Evolutionary conservation across 148 eudicot genomes (phyloP).

Genomic region (Amaranthus palmeri): DNA sequence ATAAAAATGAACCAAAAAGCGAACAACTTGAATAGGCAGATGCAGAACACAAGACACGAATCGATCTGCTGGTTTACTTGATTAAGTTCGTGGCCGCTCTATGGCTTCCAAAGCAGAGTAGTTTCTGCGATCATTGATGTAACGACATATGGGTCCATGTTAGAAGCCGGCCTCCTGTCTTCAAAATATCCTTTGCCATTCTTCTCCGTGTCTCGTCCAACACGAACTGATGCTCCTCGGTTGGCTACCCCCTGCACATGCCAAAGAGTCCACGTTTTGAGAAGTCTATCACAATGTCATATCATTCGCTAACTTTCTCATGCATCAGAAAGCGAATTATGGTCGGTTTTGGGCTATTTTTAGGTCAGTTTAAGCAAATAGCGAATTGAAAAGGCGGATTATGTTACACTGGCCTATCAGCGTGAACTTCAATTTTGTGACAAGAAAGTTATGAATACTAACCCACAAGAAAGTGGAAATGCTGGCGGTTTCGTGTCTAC

Average conservation of each 20-base stretch:
- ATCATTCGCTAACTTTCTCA: too few relatives aligned
- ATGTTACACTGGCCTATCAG: too few relatives aligned
- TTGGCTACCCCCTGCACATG: constrained; percentile 60
- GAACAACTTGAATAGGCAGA: too few relatives aligned
- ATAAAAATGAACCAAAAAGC: too few relatives aligned
- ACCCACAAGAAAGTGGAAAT: constrained; percentile 59
- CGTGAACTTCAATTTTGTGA: neutral
- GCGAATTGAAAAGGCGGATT: too few relatives aligned
- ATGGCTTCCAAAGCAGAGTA: constrained; percentile 52
- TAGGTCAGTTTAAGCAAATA: too few relatives aligned
- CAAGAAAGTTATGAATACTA: neutral
- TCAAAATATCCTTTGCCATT: constrained; percentile 61
- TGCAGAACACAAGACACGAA: too few relatives aligned
- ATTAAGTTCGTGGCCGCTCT: neutral
- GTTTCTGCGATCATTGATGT: constrained; percentile 66
- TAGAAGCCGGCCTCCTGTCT: constrained; percentile 66
- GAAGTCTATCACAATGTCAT: neutral
- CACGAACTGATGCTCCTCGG: constrained; percentile 64
- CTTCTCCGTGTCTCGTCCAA: constrained; percentile 67
- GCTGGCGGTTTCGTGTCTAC: constrained; percentile 55
- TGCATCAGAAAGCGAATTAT: too few relatives aligned
- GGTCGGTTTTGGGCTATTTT: too few relatives aligned
- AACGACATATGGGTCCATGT: constrained; percentile 65
- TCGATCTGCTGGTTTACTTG: too few relatives aligned
- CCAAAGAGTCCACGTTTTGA: neutral